These are phyloP conservation scores for Pseudocercospora vitis DNA, from an alignment of 2,329 filamentous ascomycete genomes.

Conservation along the genomic window DNA sequence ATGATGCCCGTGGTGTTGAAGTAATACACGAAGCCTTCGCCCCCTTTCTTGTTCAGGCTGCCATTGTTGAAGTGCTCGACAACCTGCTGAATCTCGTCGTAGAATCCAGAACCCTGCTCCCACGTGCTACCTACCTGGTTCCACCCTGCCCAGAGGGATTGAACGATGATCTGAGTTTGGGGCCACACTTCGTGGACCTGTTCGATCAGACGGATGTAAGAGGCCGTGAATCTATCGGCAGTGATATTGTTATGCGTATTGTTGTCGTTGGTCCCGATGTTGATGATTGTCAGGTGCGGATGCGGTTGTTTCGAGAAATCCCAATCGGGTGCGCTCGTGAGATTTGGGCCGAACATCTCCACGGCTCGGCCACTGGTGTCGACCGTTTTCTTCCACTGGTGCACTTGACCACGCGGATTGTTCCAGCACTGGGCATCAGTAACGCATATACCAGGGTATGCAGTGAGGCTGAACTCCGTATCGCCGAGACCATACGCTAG, in stretches of 20 bases:
- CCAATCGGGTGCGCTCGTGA: conserved; percentile 36
- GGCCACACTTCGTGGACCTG: conserved; percentile 46
- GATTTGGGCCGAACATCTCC: conserved; percentile 42
- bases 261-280: conserved; percentile 50
- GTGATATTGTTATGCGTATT: conserved; percentile 46
- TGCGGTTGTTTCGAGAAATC: conserved; percentile 34
- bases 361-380: conserved; percentile 54
- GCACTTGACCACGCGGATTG: conserved; percentile 42
- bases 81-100: conserved; percentile 52
- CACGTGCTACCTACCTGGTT: conserved; percentile 53
- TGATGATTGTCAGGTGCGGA: conserved; percentile 47
- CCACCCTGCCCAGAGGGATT: conserved; percentile 58
- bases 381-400: conserved; percentile 60
- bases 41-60: conserved; percentile 46
- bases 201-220: conserved; percentile 46
- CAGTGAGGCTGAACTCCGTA: conserved; percentile 59
- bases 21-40: conserved; percentile 55
- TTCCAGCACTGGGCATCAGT: conserved; percentile 59
- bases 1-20: conserved; percentile 63
- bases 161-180: conserved; percentile 44
- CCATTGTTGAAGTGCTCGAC: conserved; percentile 44
- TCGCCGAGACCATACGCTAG: conserved; percentile 58
- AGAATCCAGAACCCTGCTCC: conserved; percentile 48
- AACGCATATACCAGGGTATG: conserved; percentile 60
- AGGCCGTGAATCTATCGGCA: conserved; percentile 39